Conservation (phyloP, 2,329 filamentous ascomycete species). For the Microthyrium microscopicum region DNA sequence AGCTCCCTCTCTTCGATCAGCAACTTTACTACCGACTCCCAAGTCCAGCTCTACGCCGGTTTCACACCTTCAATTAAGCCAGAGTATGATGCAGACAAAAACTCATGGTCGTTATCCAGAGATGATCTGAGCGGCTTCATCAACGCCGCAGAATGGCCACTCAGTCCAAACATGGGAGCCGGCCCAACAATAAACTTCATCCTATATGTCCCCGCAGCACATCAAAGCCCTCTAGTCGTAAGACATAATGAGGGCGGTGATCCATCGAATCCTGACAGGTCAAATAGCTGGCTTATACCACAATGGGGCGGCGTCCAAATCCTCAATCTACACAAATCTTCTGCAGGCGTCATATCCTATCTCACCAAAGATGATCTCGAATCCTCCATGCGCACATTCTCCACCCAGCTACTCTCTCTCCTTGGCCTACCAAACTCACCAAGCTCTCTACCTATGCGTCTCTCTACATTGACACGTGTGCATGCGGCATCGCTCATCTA, state of each 20-base stretch:
- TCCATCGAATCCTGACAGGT: no score
- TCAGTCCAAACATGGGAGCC: constrained; percentile 82
- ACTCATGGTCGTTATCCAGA: constrained; percentile 55
- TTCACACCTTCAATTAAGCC: constrained; percentile 46
- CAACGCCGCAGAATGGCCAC: constrained; percentile 93
- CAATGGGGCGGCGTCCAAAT: constrained; percentile 80
- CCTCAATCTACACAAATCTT: constrained; percentile 43
- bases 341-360: constrained; percentile 24
- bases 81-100: constrained; percentile 32
- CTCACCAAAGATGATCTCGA: constrained; percentile 52
- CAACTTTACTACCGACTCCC: constrained; percentile 90
- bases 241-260: constrained; percentile 39
- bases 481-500: constrained; percentile 71
- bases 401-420: constrained; percentile 73
- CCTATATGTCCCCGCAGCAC: constrained; percentile 65
- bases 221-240: constrained; percentile 41
- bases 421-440: constrained; percentile 71
- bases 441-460: constrained; percentile 60
- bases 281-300: constrained; percentile 80
- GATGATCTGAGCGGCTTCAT: constrained; percentile 89
- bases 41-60: constrained; percentile 80
- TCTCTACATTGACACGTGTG: constrained; percentile 73
- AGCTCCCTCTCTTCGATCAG: constrained; percentile 67
- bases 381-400: constrained; percentile 75
- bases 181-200: constrained; percentile 95